Conservation (phyloP, 495 filamentous ascomycete species). For the Podospora sp. region DNA sequence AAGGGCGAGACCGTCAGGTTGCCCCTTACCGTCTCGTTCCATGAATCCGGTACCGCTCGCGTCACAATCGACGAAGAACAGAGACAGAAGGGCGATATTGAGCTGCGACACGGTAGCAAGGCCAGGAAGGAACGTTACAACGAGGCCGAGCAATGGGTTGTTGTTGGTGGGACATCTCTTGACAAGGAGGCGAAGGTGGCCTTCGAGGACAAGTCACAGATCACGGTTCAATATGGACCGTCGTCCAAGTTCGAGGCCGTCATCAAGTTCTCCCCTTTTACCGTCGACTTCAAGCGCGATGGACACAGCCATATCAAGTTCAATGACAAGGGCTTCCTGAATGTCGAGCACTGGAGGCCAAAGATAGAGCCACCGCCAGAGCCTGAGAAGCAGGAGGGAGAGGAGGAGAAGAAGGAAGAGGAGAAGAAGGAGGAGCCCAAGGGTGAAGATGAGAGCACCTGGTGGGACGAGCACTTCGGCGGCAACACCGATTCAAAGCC, state of each 20-base stretch:
- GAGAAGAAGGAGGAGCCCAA: conserved; percentile 43
- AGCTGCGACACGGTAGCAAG: conserved; percentile 79
- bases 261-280: conserved; percentile 81
- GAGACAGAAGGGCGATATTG: conserved; percentile 84
- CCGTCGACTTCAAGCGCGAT: conserved; percentile 80
- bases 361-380: conserved; percentile 71
- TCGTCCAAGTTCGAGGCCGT: conserved; percentile 73
- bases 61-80: conserved; percentile 89
- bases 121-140: conserved; percentile 92
- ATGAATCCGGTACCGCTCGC: conserved; percentile 83
- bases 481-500: conserved; percentile 94
- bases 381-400: conserved; percentile 56
- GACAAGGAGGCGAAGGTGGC: conserved; percentile 67
- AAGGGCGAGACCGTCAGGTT: conserved; percentile 67
- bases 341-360: conserved; percentile 92
- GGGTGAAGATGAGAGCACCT: conserved; percentile 77
- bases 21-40: conserved; percentile 83
- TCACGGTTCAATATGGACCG: conserved; percentile 81
- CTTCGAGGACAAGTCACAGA: conserved; percentile 61
- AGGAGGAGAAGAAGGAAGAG: conserved; percentile 42
- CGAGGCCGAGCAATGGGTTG: conserved; percentile 81
- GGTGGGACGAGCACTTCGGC: conserved; percentile 97
- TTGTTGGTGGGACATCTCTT: conserved; percentile 75
- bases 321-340: conserved; percentile 84
- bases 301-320: conserved; percentile 81